Conservation (phyloP, 2,329 filamentous ascomycete genomes). For the Tolypocladium amazonense region DNA sequence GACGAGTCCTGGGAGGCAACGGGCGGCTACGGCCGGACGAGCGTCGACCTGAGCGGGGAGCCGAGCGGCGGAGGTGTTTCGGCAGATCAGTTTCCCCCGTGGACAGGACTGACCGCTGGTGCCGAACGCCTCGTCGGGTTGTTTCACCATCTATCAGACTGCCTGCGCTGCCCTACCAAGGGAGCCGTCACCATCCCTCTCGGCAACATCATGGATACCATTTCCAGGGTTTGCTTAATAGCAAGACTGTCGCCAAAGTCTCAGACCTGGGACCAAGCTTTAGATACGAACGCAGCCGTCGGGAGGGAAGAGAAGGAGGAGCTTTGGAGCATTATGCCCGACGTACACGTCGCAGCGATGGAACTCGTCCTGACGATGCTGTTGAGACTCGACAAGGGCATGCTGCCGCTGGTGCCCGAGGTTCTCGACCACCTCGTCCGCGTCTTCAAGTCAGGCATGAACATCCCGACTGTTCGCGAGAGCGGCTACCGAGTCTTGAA, state of each 20-base stretch:
- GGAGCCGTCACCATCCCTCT: slow-evolving; percentile 56
- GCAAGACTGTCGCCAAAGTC: slow-evolving; percentile 37
- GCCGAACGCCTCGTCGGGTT: slow-evolving; percentile 57
- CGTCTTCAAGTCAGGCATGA: slow-evolving; percentile 52
- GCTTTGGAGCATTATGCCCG: slow-evolving; percentile 62
- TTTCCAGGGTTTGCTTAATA: slow-evolving; percentile 60
- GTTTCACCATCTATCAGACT: slow-evolving; percentile 52
- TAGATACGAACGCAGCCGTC: slow-evolving; percentile 62
- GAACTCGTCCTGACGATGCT: slow-evolving; percentile 48
- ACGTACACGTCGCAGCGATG: slow-evolving; percentile 63
- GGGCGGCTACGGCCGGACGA: slow-evolving; percentile 34
- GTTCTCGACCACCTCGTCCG: slow-evolving; percentile 62
- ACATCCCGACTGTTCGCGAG: slow-evolving; percentile 42
- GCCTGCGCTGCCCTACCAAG: slow-evolving; percentile 54
- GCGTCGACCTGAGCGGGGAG: slow-evolving; percentile 33
- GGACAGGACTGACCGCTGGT: slow-evolving; percentile 68
- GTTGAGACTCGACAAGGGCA: slow-evolving; percentile 45
- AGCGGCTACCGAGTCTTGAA: slow-evolving; percentile 49
- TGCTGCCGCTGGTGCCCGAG: slow-evolving; percentile 49
- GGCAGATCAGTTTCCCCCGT: slow-evolving; percentile 48
- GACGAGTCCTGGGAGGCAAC: slow-evolving; percentile 72
- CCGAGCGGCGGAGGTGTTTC: slow-evolving; percentile 35
- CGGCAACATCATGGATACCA: slow-evolving; percentile 55
- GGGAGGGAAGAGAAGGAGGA: slow-evolving; percentile 72
- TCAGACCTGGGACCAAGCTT: slow-evolving; percentile 34